These are phyloP conservation scores for Aspergillus kassunensis DNA, from an alignment of 495 filamentous ascomycete genomes.

Conservation along the genomic window DNA sequence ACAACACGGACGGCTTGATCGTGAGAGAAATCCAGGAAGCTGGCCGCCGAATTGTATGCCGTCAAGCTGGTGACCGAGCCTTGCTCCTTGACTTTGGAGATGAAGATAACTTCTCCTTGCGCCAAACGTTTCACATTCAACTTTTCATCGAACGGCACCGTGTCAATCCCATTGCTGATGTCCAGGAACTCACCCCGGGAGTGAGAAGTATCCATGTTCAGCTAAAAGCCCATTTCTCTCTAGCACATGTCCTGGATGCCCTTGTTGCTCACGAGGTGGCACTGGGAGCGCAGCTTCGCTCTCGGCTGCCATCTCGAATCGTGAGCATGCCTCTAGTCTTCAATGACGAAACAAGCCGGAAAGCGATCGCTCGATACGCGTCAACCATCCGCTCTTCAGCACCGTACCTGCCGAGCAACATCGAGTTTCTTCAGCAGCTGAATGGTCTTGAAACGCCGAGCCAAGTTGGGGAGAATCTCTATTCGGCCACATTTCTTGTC, in stretches of 20 bases:
- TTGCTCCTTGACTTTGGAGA: conserved; percentile 5
- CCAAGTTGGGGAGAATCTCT: conserved; percentile 36
- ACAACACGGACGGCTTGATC: neutral
- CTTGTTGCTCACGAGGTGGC: conserved; percentile 20
- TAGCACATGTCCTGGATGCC: conserved; percentile 24
- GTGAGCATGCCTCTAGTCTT: conserved; percentile 50
- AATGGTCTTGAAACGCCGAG: conserved; percentile 41
- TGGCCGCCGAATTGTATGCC: conserved; percentile 3
- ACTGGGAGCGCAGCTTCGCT: conserved; percentile 23
- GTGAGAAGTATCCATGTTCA: conserved; percentile 31
- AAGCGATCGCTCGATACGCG: conserved; percentile 46
- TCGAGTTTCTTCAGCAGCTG: conserved; percentile 48
- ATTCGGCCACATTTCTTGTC: conserved; percentile 38
- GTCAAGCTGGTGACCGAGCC: conserved; percentile 1
- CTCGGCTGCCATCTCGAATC: conserved; percentile 41
- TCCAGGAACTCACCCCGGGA: conserved; percentile 33
- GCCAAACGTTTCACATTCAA: conserved; percentile 4
- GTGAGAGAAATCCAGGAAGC: conserved; percentile 1
- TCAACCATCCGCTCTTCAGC: conserved; percentile 49
- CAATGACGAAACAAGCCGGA: conserved; percentile 37
- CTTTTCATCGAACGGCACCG: conserved; percentile 3
- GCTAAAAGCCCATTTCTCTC: conserved; percentile 8
- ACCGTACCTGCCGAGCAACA: conserved; percentile 48
- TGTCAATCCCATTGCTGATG: neutral
- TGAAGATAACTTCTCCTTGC: conserved; percentile 1